Evolutionary conservation across 1,284 basidiomycete genomes (phyloP).

Genomic region (Trametes hirsuta): DNA sequence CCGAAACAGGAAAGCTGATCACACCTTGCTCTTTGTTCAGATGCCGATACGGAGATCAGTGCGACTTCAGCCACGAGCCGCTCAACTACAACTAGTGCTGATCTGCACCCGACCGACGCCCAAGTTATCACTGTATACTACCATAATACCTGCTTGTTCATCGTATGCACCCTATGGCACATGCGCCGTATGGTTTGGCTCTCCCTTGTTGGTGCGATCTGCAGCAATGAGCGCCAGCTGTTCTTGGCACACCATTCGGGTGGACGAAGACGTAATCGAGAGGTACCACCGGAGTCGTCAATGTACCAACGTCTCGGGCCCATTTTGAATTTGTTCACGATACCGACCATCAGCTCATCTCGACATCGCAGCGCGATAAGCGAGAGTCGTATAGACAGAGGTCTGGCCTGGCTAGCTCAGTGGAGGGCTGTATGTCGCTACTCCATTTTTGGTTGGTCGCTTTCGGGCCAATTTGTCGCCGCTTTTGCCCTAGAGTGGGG

Average conservation of each 20-base stretch:
- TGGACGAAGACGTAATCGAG: slow-evolving; percentile 10
- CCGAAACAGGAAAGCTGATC: slow-evolving; percentile 54
- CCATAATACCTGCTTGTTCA: slow-evolving; percentile 15
- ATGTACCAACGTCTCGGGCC: not conserved
- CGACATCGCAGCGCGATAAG: not conserved
- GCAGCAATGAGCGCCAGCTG: not conserved
- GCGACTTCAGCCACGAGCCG: slow-evolving; percentile 75
- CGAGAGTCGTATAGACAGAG: not conserved
- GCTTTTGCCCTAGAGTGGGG: too few species aligned
- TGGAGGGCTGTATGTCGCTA: too few species aligned
- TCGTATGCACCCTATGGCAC: slow-evolving; percentile 9
- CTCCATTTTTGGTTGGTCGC: too few species aligned
- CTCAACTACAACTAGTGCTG: slow-evolving; percentile 13
- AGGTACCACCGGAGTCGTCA: slow-evolving; percentile 2
- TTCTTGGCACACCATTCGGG: not conserved
- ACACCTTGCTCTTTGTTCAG: slow-evolving; percentile 46
- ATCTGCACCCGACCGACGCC: not conserved
- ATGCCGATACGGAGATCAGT: slow-evolving; percentile 85
- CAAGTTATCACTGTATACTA: slow-evolving; percentile 11
- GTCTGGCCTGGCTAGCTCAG: not conserved
- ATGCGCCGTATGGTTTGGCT: slow-evolving; percentile 1
- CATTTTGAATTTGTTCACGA: not conserved
- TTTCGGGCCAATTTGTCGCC: not conserved
- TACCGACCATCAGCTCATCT: not conserved
- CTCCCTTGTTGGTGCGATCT: not conserved